Evolutionary conservation across 768 basidiomycete genomes (phyloP).

Genomic region (Leccinum variicolor): DNA sequence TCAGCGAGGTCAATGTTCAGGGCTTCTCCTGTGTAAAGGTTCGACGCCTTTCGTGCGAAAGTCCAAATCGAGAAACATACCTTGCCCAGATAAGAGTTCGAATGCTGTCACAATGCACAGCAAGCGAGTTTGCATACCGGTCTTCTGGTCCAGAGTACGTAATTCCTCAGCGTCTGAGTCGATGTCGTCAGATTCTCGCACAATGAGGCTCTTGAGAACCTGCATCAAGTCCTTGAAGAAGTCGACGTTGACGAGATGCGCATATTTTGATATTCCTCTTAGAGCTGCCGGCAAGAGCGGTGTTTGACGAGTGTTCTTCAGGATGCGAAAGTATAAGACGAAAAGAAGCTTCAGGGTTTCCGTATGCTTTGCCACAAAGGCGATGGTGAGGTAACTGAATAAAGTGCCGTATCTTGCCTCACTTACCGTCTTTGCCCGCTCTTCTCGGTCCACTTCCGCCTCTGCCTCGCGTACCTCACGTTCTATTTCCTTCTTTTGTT

Average conservation of each 20-base stretch:
- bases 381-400: constrained; percentile 18
- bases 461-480: constrained; percentile 93
- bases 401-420: constrained; percentile 6
- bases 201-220: constrained; percentile 76
- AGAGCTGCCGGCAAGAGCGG: constrained; percentile 83
- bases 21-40: constrained; percentile 70
- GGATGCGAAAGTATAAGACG: constrained; percentile 92
- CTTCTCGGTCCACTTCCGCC: constrained; percentile 90
- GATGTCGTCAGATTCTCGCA: constrained; percentile 43
- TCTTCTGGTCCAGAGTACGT: constrained; percentile 32
- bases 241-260: constrained; percentile 96
- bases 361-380: constrained; percentile 67
- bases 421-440: constrained; percentile 76
- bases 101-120: constrained; percentile 96
- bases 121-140: constrained; percentile 56
- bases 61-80: constrained; percentile 34
- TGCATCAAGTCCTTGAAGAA: constrained; percentile 95
- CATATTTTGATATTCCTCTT: constrained; percentile 88
- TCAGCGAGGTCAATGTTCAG: constrained; percentile 92
- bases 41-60: constrained; percentile 5
- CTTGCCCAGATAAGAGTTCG: constrained; percentile 94
- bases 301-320: constrained; percentile 80
- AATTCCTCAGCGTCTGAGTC: constrained; percentile 35
- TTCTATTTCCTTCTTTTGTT: constrained; percentile 87
- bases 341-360: constrained; percentile 98